These are phyloP conservation scores for Grosmannia serpens DNA, from an alignment of 2,329 filamentous ascomycete species.

Conservation along the genomic window DNA sequence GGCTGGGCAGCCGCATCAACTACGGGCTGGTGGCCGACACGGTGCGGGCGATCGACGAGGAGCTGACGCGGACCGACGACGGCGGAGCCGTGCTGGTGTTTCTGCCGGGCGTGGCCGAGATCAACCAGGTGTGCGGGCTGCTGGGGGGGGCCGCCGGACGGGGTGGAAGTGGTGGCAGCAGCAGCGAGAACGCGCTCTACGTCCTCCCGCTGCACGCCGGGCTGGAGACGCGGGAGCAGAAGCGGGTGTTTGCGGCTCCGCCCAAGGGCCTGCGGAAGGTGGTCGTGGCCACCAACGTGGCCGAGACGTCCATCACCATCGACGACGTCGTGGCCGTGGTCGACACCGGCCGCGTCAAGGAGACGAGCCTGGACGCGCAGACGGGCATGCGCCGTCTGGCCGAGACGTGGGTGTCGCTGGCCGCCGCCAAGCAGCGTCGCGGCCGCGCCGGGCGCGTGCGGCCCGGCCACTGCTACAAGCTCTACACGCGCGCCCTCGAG, in stretches of 20 bases:
- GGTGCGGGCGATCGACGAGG: constrained; percentile 68
- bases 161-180: neutral
- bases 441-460: constrained; percentile 90
- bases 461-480: constrained; percentile 85
- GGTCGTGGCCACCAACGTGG: constrained; percentile 90
- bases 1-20: constrained; percentile 74
- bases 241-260: constrained; percentile 67
- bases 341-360: constrained; percentile 89
- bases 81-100: constrained; percentile 92
- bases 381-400: constrained; percentile 92
- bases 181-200: constrained; percentile 35
- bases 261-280: constrained; percentile 79
- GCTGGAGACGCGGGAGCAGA: constrained; percentile 77
- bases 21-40: constrained; percentile 76
- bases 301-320: constrained; percentile 96
- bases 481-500: constrained; percentile 82
- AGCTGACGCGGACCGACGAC: constrained; percentile 52
- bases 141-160: constrained; percentile 38
- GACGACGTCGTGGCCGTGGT: constrained; percentile 95
- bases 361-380: constrained; percentile 83
- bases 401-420: constrained; percentile 89
- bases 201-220: constrained; percentile 87
- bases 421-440: constrained; percentile 86
- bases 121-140: constrained; percentile 64
- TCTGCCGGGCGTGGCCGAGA: constrained; percentile 83